Evolutionary conservation across 1,284 basidiomycete genomes (phyloP), one percentile per base, ranked within the genome.

Genomic region (Ceratobasidium sp.): DNA sequence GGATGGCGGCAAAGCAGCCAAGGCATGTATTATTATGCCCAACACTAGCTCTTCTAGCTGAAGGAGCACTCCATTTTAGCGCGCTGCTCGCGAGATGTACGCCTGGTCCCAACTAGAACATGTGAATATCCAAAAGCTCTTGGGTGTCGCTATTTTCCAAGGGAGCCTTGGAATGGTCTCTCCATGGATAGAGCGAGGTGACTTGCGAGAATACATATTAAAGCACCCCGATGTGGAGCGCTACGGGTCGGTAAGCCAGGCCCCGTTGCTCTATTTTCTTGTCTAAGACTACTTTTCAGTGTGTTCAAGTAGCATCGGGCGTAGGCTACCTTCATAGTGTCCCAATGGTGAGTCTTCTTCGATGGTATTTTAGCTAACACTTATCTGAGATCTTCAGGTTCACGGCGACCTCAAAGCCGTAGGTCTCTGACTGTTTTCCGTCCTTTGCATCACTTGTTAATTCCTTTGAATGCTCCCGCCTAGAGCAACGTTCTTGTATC

Each of bases 341-440:
- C 2, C 11, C 22, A 15, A 27, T 50, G 45, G 62, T 64, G n/a
- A 64, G 62, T 50, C 4, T 22, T 9, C n/a, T n/a, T n/a, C n/a
- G n/a, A n/a, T 2, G 8, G n/a, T 24, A 50, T 24, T 36, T 27
- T 15, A 29, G 29, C 17, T 3, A 6, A 17, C 15, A 29, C 5
- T 5, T 8, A n/a, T n/a, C n/a, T n/a, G n/a, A n/a, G n/a, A n/a
- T n/a, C n/a, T n/a, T n/a, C n/a, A 64, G 62, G 24, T 64, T 27
- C 62, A 64, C 24, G 62, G 62, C 14, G 62, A 64, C n/a, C n/a
- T 64, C 9, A 64, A 64, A 48, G 62, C 44, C 22, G 62, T 64
- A 24, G 15, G 62, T 64, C n/a, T n/a, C n/a, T n/a, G n/a, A n/a
- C n/a, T n/a, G n/a, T n/a, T n/a, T n/a, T n/a, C n/a, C n/a, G n/a